These are phyloP conservation scores for Calonectria leucothoes DNA, from an alignment of 2,329 filamentous ascomycete genomes.

Conservation along the genomic window DNA sequence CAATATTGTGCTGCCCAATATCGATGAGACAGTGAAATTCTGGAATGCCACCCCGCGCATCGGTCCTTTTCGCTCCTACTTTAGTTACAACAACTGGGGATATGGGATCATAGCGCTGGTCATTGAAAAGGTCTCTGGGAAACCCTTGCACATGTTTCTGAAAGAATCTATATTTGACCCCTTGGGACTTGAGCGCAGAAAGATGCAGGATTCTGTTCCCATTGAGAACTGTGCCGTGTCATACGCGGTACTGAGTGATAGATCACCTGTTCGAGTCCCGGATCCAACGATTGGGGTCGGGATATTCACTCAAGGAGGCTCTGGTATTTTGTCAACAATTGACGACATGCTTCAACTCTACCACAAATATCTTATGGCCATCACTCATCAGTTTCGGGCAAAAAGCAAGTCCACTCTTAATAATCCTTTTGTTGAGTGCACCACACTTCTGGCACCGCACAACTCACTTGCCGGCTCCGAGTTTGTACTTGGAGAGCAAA, in stretches of 20 bases:
- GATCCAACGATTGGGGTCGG: not conserved
- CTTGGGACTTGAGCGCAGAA: not conserved
- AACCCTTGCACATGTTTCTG: not conserved
- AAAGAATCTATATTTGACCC: not conserved
- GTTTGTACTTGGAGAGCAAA: not conserved
- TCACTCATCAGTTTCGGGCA: not conserved
- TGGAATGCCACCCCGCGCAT: not conserved
- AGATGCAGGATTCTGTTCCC: not conserved
- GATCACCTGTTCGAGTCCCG: not conserved
- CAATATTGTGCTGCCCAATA: not conserved
- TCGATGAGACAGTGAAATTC: not conserved
- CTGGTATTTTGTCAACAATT: not conserved
- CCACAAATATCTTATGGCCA: not conserved
- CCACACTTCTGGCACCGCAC: not conserved
- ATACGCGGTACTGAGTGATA: not conserved
- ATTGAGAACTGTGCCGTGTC: not conserved
- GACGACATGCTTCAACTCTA: conserved; percentile 1
- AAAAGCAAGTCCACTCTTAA: not conserved
- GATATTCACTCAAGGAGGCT: not conserved
- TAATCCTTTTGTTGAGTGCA: not conserved
- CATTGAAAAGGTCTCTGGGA: not conserved
- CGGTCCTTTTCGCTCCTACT: not conserved
- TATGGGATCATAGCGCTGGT: not conserved
- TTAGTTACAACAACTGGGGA: not conserved
- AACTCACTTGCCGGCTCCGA: not conserved